Base-by-base conservation (phyloP, 768 basidiomycete genomes). In the Russula abietina region DNA sequence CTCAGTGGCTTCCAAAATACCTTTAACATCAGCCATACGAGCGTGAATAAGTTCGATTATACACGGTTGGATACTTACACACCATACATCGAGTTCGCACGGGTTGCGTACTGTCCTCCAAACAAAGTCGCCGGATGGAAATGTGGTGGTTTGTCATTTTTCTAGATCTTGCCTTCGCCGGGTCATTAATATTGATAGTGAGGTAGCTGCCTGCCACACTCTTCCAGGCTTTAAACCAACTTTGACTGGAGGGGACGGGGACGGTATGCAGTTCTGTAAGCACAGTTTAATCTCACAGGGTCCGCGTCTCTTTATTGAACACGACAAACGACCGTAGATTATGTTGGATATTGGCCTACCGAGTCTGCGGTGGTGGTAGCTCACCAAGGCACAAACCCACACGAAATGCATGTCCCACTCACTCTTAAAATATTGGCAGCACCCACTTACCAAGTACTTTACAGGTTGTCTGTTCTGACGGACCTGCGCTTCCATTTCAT, bases 41-140 rank as follows among this genome's bases (percentile, higher is more conserved):
- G 8, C 11, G 69, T 74, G 55, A 71, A 66, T 14, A 14, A 55
- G 22, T 59, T 77, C 45, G 57, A 78, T 0, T 14, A 74, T 0
- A 51, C 69, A 0, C 71, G 77, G 55, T 69, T 82, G 48, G 58
- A 73, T 12, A 71, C 62, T n/a, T 74, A 80, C 30, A 72, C 74
- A 0, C 81, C 82, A 10, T 83, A 75, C 57, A 76, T 80, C 0
- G 74, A 81, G 69, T 80, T 85, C 69, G 80, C 83, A 26, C 74
- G 81, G 32, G 83, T 82, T 1, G 79, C 83, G 17, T 84, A 85
- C 69, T 84, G 83, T 64, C 45, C 74, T 4, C 72, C 78, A 2
- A 69, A 65, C 62, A 72, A 69, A 50, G 62, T 80, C 19, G 67
- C 69, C 19, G 73, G 65, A 32, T 83, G 80, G 80, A 54, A 68